phyloP scores from a whole-genome alignment of 2,329 filamentous ascomycete genomes.

The Exophiala bonariae region DNA sequence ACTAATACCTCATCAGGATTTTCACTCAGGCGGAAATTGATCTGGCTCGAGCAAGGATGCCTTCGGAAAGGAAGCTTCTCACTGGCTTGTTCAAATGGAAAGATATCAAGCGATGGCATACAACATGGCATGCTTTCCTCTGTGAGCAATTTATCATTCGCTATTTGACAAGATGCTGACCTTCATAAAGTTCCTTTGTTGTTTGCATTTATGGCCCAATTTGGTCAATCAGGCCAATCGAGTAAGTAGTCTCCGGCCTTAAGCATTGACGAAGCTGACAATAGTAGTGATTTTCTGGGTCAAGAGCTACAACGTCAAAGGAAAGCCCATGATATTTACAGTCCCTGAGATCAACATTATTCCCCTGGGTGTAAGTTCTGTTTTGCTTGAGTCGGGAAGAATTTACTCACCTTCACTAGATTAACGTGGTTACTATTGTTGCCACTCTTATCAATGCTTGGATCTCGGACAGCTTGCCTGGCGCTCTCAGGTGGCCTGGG shows the following conservation, averaged over 20 bases:
- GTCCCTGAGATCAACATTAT: conserved; percentile 7
- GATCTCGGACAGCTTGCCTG: conserved; percentile 2
- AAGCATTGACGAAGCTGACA: too few species aligned
- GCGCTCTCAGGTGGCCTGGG: background rate
- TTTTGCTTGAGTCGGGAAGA: background rate
- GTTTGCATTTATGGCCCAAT: conserved; percentile 3
- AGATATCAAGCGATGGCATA: conserved; percentile 6
- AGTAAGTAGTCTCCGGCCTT: background rate
- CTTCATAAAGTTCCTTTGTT: background rate
- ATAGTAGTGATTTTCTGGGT: conserved; percentile 6
- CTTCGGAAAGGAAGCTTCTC: background rate
- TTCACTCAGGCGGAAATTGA: conserved; percentile 1
- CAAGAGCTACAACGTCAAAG: conserved; percentile 8
- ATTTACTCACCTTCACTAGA: background rate
- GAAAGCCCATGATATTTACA: background rate
- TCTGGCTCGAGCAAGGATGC: background rate
- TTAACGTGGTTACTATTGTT: too few species aligned
- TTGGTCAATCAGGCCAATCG: conserved; percentile 2
- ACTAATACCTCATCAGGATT: background rate
- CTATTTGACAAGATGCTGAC: background rate
- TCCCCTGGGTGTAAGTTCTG: conserved; percentile 6
- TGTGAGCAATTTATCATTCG: background rate
- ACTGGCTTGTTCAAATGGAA: conserved; percentile 9
- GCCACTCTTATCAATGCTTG: conserved; percentile 1
- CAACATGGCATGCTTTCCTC: conserved; percentile 7